Percentiles rank a stretch among this genome's conserved stretches.
phyloP scores from a whole-genome alignment of 352 stramenopile genomes.

The Globisporangium radiosum region DNA sequence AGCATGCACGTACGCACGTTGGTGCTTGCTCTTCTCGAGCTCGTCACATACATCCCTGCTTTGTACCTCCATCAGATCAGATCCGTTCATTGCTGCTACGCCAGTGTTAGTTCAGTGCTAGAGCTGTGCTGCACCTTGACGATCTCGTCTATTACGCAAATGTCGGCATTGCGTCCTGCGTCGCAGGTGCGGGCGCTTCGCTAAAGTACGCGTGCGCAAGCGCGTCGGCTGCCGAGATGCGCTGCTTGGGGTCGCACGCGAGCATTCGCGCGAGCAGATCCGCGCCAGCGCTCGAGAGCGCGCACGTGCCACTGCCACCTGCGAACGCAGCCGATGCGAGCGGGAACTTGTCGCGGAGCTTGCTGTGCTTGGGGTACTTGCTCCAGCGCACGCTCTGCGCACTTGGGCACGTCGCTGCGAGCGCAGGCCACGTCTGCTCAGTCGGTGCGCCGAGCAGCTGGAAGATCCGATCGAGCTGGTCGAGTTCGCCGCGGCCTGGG shows the following conservation, averaged over 20 bases:
- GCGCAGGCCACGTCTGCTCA: slow-evolving; percentile 86
- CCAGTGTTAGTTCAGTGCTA: too few species aligned
- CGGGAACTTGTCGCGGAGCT: slow-evolving; percentile 75
- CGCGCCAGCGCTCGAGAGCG: slow-evolving; percentile 70
- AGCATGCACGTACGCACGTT: not conserved
- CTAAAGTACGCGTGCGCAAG: slow-evolving; percentile 79
- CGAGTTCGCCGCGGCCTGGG: slow-evolving; percentile 90
- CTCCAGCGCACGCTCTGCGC: slow-evolving; percentile 48
- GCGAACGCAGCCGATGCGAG: slow-evolving; percentile 38
- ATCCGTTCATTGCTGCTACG: too few species aligned
- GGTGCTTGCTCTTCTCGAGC: not conserved
- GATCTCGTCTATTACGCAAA: slow-evolving; percentile 33
- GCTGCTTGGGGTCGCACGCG: slow-evolving; percentile 57
- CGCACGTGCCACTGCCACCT: slow-evolving; percentile 25
- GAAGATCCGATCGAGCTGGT: slow-evolving; percentile 97
- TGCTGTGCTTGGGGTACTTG: slow-evolving; percentile 60
- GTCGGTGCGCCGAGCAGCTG: slow-evolving; percentile 88
- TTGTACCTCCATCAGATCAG: too few species aligned
- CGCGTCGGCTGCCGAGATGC: slow-evolving; percentile 74
- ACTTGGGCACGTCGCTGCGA: slow-evolving; percentile 47
- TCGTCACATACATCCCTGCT: too few species aligned
- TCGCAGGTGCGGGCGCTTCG: slow-evolving; percentile 57
- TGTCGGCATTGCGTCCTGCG: slow-evolving; percentile 72
- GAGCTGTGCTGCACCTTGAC: too few species aligned
- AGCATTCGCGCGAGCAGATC: slow-evolving; percentile 64